Evolutionary conservation across 179 eudicot genomes (phyloP).

Genomic region (Corrigiola litoralis): DNA sequence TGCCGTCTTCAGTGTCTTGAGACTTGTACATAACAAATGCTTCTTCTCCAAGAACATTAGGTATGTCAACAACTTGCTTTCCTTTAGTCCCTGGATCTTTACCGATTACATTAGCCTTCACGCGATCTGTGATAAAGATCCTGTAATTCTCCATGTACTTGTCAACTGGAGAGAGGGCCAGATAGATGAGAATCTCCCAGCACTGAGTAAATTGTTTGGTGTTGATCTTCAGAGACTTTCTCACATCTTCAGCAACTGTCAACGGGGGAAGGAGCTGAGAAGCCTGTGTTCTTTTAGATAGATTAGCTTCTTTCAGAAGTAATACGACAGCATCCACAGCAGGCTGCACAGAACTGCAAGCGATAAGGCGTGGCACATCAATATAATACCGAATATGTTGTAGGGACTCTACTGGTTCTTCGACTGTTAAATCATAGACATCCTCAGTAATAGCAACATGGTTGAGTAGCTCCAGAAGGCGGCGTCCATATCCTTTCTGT

Average conservation of each 20-base stretch:
- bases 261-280: conserved; percentile 53
- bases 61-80: conserved; percentile 58
- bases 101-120: conserved; percentile 66
- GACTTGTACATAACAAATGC: conserved; percentile 82
- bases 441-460: conserved; percentile 53
- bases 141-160: conserved; percentile 64
- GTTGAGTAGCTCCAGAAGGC: conserved; percentile 61
- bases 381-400: conserved; percentile 71
- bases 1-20: conserved; percentile 34
- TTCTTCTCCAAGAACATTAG: conserved; percentile 55
- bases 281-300: conserved; percentile 56
- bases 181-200: conserved; percentile 87
- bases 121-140: conserved; percentile 50
- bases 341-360: conserved; percentile 39
- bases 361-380: conserved; percentile 65
- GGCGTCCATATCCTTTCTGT: conserved; percentile 67
- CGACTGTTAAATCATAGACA: conserved; percentile 75
- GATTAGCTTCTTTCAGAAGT: conserved; percentile 65
- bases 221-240: conserved; percentile 71
- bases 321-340: conserved; percentile 41
- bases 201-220: conserved; percentile 77
- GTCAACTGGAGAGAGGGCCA: conserved; percentile 57
- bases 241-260: conserved; percentile 51
- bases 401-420: conserved; percentile 88
- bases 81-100: conserved; percentile 58